A percentile compares a stretch with the other conserved stretches of the same genome.
Conservation (phyloP, 75 land plant species). For the Picea sitchensis region DNA sequence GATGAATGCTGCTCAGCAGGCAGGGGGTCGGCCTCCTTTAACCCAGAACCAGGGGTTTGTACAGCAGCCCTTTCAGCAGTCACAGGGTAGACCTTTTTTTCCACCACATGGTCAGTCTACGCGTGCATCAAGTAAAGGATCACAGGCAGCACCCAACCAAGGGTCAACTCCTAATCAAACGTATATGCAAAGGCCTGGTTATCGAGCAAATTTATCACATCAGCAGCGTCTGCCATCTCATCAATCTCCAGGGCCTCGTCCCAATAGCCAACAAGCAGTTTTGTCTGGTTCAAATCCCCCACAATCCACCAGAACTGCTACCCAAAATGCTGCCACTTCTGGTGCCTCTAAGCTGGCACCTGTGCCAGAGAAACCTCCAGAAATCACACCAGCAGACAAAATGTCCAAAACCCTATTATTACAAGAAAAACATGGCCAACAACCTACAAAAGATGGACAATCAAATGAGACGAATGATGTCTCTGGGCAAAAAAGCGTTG, state of each 20-base stretch:
- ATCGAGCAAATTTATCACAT: not conserved
- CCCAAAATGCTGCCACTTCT: not conserved
- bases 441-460: not conserved
- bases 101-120: constrained; percentile 3
- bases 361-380: constrained; percentile 1
- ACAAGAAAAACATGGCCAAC: not conserved
- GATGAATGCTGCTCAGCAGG: constrained; percentile 16
- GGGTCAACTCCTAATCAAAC: constrained; percentile 13
- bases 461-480: not conserved
- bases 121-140: constrained; percentile 6
- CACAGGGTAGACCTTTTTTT: constrained; percentile 14
- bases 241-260: not conserved
- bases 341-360: not conserved
- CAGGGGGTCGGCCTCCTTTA: constrained; percentile 20
- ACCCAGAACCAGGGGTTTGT: constrained; percentile 18
- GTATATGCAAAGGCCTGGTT: constrained; percentile 6
- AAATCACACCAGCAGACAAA: not conserved
- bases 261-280: constrained; percentile 2
- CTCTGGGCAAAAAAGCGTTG: not conserved
- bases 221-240: constrained; percentile 5
- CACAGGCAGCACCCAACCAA: constrained; percentile 16
- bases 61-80: constrained; percentile 21
- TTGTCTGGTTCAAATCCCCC: not conserved
- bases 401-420: not conserved
- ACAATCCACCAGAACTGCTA: not conserved